phyloP scores from a whole-genome alignment of 106 monocot species.

The Dioscorea dumetorum region DNA sequence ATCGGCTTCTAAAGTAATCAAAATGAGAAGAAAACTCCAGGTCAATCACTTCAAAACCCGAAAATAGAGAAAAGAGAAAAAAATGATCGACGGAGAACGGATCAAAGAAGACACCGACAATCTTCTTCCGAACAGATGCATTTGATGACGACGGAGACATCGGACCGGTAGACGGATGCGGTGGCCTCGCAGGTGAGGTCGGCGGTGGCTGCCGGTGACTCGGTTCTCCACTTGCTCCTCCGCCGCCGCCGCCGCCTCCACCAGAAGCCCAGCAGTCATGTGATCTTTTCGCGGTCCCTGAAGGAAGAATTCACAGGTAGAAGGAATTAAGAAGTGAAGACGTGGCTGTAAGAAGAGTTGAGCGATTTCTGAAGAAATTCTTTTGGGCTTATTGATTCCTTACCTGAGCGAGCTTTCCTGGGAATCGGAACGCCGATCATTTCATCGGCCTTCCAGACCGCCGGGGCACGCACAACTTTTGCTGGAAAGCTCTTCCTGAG shows the following conservation, averaged over 20 bases:
- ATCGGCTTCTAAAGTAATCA: conserved; percentile 37
- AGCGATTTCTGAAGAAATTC: background rate
- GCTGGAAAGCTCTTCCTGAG: conserved; percentile 40
- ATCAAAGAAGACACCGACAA: conserved; percentile 10
- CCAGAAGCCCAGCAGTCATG: conserved; percentile 71
- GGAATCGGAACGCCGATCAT: conserved; percentile 86
- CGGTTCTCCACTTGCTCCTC: conserved; percentile 17
- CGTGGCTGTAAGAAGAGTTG: background rate
- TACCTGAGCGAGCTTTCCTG: conserved; percentile 84
- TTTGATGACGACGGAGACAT: conserved; percentile 78
- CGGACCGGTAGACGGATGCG: conserved; percentile 36
- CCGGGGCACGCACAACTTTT: conserved; percentile 31
- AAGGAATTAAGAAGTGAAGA: conserved; percentile 10
- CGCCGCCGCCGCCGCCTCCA: conserved; percentile 37
- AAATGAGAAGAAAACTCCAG: background rate
- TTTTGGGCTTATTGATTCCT: background rate
- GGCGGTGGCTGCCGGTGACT: conserved; percentile 43
- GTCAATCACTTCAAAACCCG: background rate
- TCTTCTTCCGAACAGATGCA: conserved; percentile 58
- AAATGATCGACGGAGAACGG: background rate
- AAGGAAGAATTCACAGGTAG: conserved; percentile 17
- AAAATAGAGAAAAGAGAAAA: background rate
- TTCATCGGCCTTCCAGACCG: conserved; percentile 76
- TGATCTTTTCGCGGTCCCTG: conserved; percentile 78
- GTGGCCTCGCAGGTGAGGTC: conserved; percentile 51